These are phyloP conservation scores for Cercospora sp. DNA, from an alignment of 2,329 filamentous ascomycete species.

Conservation along the genomic window DNA sequence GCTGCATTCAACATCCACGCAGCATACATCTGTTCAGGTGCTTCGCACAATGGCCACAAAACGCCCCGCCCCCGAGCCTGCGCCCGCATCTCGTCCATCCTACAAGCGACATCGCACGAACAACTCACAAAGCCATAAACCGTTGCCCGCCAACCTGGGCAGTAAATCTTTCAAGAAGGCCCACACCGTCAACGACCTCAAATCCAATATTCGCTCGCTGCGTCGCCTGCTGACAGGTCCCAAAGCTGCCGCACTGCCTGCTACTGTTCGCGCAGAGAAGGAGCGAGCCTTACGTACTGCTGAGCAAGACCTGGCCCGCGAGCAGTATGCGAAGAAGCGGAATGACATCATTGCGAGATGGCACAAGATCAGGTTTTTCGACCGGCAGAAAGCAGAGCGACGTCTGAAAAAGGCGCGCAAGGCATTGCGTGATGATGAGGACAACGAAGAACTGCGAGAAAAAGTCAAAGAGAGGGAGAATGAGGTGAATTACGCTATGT, in stretches of 20 bases:
- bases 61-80: constrained; percentile 22
- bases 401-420: constrained; percentile 65
- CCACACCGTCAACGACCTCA: constrained; percentile 59
- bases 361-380: constrained; percentile 83
- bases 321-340: constrained; percentile 61
- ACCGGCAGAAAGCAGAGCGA: constrained; percentile 72
- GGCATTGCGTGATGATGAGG: constrained; percentile 52
- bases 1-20: not conserved
- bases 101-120: constrained; percentile 11
- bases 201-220: constrained; percentile 70
- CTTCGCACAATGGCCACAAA: constrained; percentile 27
- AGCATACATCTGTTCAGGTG: not conserved
- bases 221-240: constrained; percentile 64
- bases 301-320: constrained; percentile 62
- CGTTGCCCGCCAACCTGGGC: constrained; percentile 23
- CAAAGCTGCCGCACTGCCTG: constrained; percentile 57
- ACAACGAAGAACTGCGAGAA: constrained; percentile 31
- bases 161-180: constrained; percentile 38
- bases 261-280: constrained; percentile 66
- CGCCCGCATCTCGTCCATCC: not conserved
- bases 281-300: constrained; percentile 71
- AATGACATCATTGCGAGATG: constrained; percentile 74
- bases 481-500: constrained; percentile 72
- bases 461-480: constrained; percentile 57
- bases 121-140: constrained; percentile 22